These are phyloP conservation scores for Curvularia hawaiiensis DNA, from an alignment of 2,329 filamentous ascomycete species.

Conservation along the genomic window DNA sequence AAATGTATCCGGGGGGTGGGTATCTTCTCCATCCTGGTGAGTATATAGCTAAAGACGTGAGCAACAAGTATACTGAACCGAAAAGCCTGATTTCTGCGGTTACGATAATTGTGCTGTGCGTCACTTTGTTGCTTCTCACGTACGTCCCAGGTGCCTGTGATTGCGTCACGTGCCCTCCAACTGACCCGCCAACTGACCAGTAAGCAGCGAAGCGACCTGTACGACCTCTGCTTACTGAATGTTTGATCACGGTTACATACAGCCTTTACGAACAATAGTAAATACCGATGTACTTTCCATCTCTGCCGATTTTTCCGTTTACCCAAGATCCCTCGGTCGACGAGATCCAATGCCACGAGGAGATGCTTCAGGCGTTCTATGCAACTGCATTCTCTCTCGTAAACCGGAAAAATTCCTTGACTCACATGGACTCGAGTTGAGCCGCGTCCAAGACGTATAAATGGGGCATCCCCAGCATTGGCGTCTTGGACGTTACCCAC, in stretches of 20 bases:
- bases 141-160: neutral
- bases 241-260: no score
- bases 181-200: neutral
- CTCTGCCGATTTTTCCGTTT: neutral
- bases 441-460: conserved; percentile 10
- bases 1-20: conserved; percentile 1
- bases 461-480: conserved; percentile 14
- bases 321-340: neutral
- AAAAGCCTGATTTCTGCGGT: neutral
- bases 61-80: neutral
- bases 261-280: neutral
- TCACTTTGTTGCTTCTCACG: neutral
- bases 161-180: neutral
- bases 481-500: conserved; percentile 10
- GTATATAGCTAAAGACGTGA: neutral
- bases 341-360: neutral
- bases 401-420: conserved; percentile 2
- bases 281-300: neutral
- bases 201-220: neutral
- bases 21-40: neutral
- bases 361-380: neutral
- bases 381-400: neutral
- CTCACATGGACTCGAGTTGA: neutral
- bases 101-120: neutral
- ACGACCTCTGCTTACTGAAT: neutral